Conservation (phyloP, 306 rosid genomes). For the Glycine latifolia region DNA sequence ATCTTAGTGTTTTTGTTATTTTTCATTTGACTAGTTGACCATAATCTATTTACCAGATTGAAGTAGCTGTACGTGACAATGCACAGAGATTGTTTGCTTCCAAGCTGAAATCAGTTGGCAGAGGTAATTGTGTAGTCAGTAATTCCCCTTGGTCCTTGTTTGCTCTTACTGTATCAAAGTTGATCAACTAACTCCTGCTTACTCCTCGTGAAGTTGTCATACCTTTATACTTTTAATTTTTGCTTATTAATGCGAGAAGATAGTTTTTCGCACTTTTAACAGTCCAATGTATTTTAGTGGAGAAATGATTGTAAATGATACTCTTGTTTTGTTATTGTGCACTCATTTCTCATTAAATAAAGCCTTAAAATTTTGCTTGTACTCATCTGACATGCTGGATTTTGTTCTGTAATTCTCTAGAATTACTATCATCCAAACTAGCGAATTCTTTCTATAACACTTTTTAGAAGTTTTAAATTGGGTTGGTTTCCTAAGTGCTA, state of each 20-base stretch:
- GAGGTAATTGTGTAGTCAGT: constrained; percentile 65
- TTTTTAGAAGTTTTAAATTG: background rate
- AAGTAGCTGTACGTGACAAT: constrained; percentile 93
- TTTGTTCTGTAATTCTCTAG: constrained; percentile 32
- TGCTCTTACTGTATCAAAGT: constrained; percentile 5
- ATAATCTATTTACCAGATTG: constrained; percentile 66
- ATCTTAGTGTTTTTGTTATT: constrained; percentile 11
- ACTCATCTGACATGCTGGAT: constrained; percentile 26
- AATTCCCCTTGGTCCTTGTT: constrained; percentile 27
- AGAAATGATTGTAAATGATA: constrained; percentile 12
- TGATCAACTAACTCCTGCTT: constrained; percentile 11
- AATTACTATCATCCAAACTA: background rate
- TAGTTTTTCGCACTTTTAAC: constrained; percentile 14
- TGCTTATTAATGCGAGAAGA: constrained; percentile 22
- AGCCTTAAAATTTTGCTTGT: constrained; percentile 14
- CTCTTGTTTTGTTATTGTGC: background rate
- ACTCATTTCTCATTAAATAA: constrained; percentile 3
- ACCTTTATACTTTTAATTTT: constrained; percentile 13
- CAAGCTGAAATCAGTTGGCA: constrained; percentile 77
- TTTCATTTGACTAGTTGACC: constrained; percentile 36
- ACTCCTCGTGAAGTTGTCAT: constrained; percentile 22
- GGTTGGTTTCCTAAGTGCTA: constrained; percentile 42
- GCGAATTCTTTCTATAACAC: background rate
- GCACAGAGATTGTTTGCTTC: constrained; percentile 88
- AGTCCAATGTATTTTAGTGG: constrained; percentile 7